phyloP scores from a whole-genome alignment of 1,139 yeast species.

The Candida sojae region DNA sequence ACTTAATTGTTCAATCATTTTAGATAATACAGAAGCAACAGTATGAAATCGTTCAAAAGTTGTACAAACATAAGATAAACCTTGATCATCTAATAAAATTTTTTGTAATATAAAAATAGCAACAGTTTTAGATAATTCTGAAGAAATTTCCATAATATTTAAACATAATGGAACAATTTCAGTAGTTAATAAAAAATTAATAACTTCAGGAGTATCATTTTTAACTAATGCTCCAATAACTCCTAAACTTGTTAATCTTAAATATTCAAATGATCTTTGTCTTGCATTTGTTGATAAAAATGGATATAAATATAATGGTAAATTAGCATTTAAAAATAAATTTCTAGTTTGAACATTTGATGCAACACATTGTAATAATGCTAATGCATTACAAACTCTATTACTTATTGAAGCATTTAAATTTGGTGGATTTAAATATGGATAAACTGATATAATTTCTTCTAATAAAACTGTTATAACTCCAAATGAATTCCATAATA shows the following conservation, averaged over 20 bases:
- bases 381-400: constrained; percentile 93
- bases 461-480: constrained; percentile 91
- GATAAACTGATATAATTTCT: constrained; percentile 89
- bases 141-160: constrained; percentile 92
- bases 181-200: constrained; percentile 83
- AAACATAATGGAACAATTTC: constrained; percentile 94
- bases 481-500: constrained; percentile 94
- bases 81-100: constrained; percentile 87
- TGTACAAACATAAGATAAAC: constrained; percentile 88
- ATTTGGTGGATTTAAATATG: constrained; percentile 83
- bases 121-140: constrained; percentile 92
- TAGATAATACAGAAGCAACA: constrained; percentile 82
- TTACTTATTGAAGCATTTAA: constrained; percentile 86
- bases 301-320: constrained; percentile 90
- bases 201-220: constrained; percentile 94
- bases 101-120: constrained; percentile 95
- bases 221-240: constrained; percentile 97
- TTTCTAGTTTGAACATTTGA: constrained; percentile 90
- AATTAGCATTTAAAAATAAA: constrained; percentile 82
- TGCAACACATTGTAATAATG: constrained; percentile 93
- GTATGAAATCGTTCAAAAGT: constrained; percentile 95
- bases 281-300: constrained; percentile 90
- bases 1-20: constrained; percentile 83
- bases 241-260: constrained; percentile 89
- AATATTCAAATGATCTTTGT: constrained; percentile 89